Evolutionary conservation across 108 stramenopile species (phyloP), one percentile per base, ranked within the genome.

Genomic region (Parmales sp.): DNA sequence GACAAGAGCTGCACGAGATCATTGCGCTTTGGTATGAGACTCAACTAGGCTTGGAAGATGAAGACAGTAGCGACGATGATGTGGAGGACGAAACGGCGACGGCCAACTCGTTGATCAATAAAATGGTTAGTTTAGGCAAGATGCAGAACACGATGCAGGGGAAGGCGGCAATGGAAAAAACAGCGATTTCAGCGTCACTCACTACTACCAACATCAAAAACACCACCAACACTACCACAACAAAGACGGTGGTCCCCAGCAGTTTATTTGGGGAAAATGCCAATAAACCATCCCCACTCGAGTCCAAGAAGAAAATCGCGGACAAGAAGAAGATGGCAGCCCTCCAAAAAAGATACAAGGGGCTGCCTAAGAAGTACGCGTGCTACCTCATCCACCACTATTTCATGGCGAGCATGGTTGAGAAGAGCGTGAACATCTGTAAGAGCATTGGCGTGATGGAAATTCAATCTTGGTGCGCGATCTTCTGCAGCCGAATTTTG

Each of bases 381-480:
- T 60, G 54, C 28, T 60, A 13, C 54, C 29, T 34, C 13, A 60
- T 60, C 54, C 54, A 60, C 31, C 54, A 60, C 54, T 60, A 60
- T 34, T 60, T 60, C 54, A 60, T 60, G 54, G 54, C 54, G 29
- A 60, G 54, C 54, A 20, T 18, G 54, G 54, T 60, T 5, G 54
- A 60, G 16, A 60, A 28, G 26, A 60, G 54, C 31, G 36, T 60
- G 6, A 34, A 28, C 29, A 60, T 60, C 0, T 60, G 54, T 34
- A 34, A 60, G 0, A 13, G 29, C 9, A 19, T 60, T 7, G 54
- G 54, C 13, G 36, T 34, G 0, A 60, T 60, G 54, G 54, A 60
- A 19, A 11, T 60, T 34, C 54, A 60, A 34, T 13, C 5, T 20
- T 60, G 13, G n/a, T 28, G 29, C 54, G 54, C 31, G 26, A 28